Base-by-base conservation (phyloP, 768 basidiomycete genomes). In the Russula griseocarnosa region DNA sequence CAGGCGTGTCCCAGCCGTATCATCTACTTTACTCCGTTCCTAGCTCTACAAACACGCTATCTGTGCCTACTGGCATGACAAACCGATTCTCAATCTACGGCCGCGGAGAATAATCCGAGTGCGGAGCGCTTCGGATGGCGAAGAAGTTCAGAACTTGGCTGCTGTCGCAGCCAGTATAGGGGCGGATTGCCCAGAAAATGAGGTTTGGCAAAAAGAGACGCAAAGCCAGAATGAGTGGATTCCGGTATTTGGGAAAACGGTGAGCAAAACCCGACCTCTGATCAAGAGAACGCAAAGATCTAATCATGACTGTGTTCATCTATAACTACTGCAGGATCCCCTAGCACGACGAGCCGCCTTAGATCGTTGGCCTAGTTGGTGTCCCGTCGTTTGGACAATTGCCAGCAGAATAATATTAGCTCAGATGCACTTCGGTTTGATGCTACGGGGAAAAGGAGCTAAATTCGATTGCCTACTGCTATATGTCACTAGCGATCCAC, bases 171-270 rank as follows among this genome's bases (percentile, higher is more conserved):
- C 34, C 32, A 6, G 5, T 13, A 18, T 42, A 10, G 50, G 50
- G 18, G 51, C 18, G 0, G 64, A 55, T 26, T 52, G 57, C 16
- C 38, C 49, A 14, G 59, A 60, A 30, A 38, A 16, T 32, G 59
- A 65, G 40, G 3, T 32, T 18, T 38, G 64, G 55, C 20, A 40
- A 14, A 59, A 56, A 56, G 64, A 65, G 14, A 24, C 47, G 3
- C 59, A 60, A 22, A 60, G 44, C 32, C 54, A 60, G 13, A 60
- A 56, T 24, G 64, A 52, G 24, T 60, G 59, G 59, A 57, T 65
- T 26, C 64, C 64, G 7, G 60, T 55, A 24, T 65, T 65, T 42
- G 34, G n/a, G n/a, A 13, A 22, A 20, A 65, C 44, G 64, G 64
- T 65, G 40, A 61, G 64, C 49, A 32, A 42, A 22, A n/a, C 52